Conservation (phyloP, 257 asterid genomes). For the Parsonsia alboflavescens region DNA sequence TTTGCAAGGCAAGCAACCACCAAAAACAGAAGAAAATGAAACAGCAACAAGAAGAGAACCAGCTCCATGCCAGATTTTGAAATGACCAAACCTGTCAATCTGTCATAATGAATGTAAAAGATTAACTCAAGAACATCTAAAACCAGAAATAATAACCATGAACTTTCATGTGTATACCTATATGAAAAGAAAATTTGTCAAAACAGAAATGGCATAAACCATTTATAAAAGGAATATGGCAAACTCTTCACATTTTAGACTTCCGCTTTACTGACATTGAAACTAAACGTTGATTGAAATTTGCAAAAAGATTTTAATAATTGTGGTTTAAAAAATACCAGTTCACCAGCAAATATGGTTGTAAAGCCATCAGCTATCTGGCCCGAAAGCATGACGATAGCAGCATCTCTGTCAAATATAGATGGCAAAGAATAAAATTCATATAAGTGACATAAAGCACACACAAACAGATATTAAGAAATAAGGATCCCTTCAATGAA, state of each 20-base stretch:
- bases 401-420: slow-evolving; percentile 62
- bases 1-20: slow-evolving; percentile 90
- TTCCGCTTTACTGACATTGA: background rate
- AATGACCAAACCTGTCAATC: slow-evolving; percentile 88
- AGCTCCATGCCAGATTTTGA: slow-evolving; percentile 80
- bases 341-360: slow-evolving; percentile 81
- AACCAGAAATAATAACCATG: background rate
- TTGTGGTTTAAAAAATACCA: slow-evolving; percentile 36
- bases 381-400: slow-evolving; percentile 88
- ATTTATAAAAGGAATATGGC: background rate
- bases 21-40: slow-evolving; percentile 90
- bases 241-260: background rate
- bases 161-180: background rate
- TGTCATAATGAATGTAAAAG: slow-evolving; percentile 21
- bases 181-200: background rate
- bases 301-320: background rate
- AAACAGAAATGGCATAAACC: background rate
- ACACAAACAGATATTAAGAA: background rate
- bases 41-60: slow-evolving; percentile 79
- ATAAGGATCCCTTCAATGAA: background rate
- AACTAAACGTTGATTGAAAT: background rate
- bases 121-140: background rate
- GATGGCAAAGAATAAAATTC: slow-evolving; percentile 17
- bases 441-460: background rate
- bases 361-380: slow-evolving; percentile 90